Base-by-base conservation (phyloP, 129 eudicot species). In the Saussurea involucrata region DNA sequence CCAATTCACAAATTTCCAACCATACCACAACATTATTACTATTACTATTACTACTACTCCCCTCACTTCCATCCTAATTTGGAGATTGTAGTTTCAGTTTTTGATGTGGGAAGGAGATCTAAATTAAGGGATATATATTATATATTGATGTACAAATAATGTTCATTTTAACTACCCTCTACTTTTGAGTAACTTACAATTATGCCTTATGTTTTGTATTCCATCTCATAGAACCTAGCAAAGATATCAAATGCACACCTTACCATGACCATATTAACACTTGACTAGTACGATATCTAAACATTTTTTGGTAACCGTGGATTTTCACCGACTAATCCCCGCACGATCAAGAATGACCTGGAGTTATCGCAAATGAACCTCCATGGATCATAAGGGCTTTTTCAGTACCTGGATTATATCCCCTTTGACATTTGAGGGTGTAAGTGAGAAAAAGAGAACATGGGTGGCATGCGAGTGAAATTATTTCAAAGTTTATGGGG, bases 1-100 rank as follows among this genome's bases (percentile, higher is more conserved):
- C 85, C 81, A 75, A 69, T 81, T 81, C 66, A 63, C 17, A 22
- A 75, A 31, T 27, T 31, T 31, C 58, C 72, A 74, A 18, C 71
- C 77, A 78, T 24, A 70, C 77, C 72, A 71, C 21, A 21, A 46
- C 13, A 15, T 8, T 8, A 66, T 32, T n/a, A 44, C 15, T 17
- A 2, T 8, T n/a, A 44, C 15, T 17, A n/a, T n/a, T 36, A 17
- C 58, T 3, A 15, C 21, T 15, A 49, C 17, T 49, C 76, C 79
- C 40, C 36, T 10, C 32, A 64, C 18, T 21, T 66, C 21, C 80
- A 36, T 36, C 44, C 44, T 76, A 73, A 71, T 46, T 76, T 76
- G 18, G 46, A 28, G 29, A 42, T 28, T 37, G 49, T 0, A 9
- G 15, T 15, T 55, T 76, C 44, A 5, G 11, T 17, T 20, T 64